Conservation (phyloP, 768 basidiomycete genomes). For the Lactarius akahatsu region DNA sequence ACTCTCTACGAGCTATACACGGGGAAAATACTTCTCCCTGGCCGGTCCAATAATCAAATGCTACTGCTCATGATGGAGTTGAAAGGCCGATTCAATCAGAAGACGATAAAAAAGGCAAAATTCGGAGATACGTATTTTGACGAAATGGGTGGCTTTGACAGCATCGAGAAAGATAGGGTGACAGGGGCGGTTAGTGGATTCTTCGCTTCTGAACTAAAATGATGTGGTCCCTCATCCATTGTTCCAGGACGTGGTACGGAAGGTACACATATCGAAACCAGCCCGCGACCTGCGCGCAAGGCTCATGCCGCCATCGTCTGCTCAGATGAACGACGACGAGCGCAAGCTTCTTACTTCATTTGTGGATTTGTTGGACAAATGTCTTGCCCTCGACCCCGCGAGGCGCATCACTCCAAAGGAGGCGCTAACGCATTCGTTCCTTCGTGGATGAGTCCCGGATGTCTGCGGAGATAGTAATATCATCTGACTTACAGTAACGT, state of each 20-base stretch:
- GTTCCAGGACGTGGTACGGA: conserved; percentile 73
- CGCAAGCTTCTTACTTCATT: conserved; percentile 34
- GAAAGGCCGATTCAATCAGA: conserved; percentile 89
- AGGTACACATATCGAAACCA: conserved; percentile 82
- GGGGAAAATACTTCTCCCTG: conserved; percentile 96
- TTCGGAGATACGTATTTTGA: conserved; percentile 95
- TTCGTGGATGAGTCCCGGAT: conserved; percentile 48
- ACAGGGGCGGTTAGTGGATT: conserved; percentile 70
- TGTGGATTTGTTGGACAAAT: conserved; percentile 89
- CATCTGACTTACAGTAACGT: background rate
- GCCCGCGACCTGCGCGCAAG: conserved; percentile 77
- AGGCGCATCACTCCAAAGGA: conserved; percentile 89
- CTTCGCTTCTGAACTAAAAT: conserved; percentile 19
- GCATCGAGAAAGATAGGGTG: conserved; percentile 78
- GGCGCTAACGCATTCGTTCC: conserved; percentile 83
- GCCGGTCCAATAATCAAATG: conserved; percentile 98
- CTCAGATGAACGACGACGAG: conserved; percentile 88
- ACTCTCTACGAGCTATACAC: conserved; percentile 96
- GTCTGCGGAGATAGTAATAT: background rate
- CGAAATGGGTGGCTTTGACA: conserved; percentile 84
- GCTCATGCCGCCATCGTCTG: conserved; percentile 74
- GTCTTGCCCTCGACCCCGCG: conserved; percentile 80
- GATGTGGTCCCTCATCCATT: conserved; percentile 23
- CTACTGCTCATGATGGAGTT: conserved; percentile 96
- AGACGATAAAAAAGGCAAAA: conserved; percentile 91